phyloP scores from a whole-genome alignment of 495 filamentous ascomycete species.

The Tuber aestivum region DNA sequence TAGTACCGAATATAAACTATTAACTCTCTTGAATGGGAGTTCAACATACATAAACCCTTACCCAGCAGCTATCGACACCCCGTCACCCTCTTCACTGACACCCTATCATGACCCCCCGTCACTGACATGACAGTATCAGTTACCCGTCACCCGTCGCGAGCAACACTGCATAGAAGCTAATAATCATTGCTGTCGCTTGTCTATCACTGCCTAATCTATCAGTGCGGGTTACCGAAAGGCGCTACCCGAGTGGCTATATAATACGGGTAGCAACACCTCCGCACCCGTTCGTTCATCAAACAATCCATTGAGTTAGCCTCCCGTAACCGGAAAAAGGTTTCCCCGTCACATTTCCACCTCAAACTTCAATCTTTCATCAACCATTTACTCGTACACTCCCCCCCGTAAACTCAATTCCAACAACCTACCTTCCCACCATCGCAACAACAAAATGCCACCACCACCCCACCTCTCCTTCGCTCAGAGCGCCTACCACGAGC shows the following conservation, averaged over 20 bases:
- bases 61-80: too few relatives aligned
- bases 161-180: too few relatives aligned
- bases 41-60: too few relatives aligned
- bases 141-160: too few relatives aligned
- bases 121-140: too few relatives aligned
- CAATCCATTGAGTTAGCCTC: background rate
- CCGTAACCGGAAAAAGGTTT: background rate
- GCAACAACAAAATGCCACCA: slow-evolving; percentile 19
- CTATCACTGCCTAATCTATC: background rate
- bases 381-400: background rate
- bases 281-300: background rate
- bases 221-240: background rate
- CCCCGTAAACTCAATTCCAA: background rate
- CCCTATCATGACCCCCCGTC: too few relatives aligned
- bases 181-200: background rate
- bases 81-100: too few relatives aligned
- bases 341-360: background rate
- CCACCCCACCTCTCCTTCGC: slow-evolving; percentile 29
- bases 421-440: background rate
- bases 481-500: slow-evolving; percentile 47
- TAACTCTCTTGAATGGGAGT: too few relatives aligned
- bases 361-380: background rate
- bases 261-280: too few relatives aligned
- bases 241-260: too few relatives aligned
- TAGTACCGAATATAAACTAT: too few relatives aligned